Conservation (phyloP, 1,284 basidiomycete species). For the Rhodotorula sp. region DNA sequence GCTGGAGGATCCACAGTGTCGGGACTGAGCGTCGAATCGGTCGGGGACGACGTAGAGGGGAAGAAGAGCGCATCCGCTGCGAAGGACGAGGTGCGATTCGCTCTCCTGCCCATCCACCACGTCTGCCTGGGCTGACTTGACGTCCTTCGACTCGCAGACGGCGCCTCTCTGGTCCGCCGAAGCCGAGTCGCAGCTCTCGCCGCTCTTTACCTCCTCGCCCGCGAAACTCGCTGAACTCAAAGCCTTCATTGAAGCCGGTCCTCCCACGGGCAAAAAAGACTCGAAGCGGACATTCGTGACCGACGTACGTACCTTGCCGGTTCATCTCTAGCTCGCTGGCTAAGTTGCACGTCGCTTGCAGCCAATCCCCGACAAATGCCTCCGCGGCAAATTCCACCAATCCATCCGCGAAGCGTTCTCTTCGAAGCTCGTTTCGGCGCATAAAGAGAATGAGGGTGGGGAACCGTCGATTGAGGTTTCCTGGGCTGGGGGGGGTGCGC, state of each 20-base stretch:
- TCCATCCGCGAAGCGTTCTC: constrained; percentile 74
- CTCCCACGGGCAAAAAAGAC: background rate
- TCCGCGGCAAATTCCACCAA: constrained; percentile 78
- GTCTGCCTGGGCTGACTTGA: no score
- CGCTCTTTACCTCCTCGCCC: constrained; percentile 1
- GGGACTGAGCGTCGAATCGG: no score
- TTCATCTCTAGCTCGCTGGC: background rate
- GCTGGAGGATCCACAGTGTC: no score
- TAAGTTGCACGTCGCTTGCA: constrained; percentile 47
- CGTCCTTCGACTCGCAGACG: background rate
- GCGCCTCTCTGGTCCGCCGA: constrained; percentile 15
- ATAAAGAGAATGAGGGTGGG: constrained; percentile 52
- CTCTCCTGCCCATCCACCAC: no score
- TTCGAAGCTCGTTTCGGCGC: constrained; percentile 80
- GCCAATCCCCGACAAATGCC: constrained; percentile 77
- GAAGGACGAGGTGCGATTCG: constrained; percentile 4
- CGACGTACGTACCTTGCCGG: background rate
- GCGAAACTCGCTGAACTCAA: constrained; percentile 28
- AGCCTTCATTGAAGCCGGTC: constrained; percentile 22
- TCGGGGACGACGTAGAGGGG: no score
- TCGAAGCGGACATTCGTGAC: constrained; percentile 11
- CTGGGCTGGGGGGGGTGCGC: constrained; percentile 19
- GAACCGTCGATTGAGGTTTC: constrained; percentile 33
- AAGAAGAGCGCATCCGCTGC: no score
- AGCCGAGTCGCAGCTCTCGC: background rate